Evolutionary conservation across 495 filamentous ascomycete species (phyloP), one percentile per base, ranked within the genome.

Genomic region (Pyronema domesticum): DNA sequence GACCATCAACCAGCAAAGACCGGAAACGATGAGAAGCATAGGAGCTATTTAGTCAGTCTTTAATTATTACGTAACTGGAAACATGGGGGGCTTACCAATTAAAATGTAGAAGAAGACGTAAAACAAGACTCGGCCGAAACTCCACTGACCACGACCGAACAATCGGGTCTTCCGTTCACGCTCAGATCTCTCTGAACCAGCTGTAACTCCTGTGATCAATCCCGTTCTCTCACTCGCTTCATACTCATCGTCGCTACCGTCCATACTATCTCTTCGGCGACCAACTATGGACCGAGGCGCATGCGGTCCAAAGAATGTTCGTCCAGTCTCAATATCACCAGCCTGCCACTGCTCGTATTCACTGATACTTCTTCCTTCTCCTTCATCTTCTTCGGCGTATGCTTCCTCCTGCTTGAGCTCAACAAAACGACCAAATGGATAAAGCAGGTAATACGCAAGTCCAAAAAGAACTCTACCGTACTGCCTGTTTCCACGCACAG

Each of bases 321-420:
- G 75, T 3, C 91, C 91, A 68, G 95, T 85, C 68, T 99, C 91
- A 37, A 99, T 71, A 65, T 99, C 91, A 37, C 91, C 91, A 60
- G 82, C 94, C 66, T 99, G 91, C 91, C 91, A 99, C 67, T 94
- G 89, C 67, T 96, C 91, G 68, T 99, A 99, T 69, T 99, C 91
- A 64, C 86, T 94, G 66, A 99, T 95, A 68, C 88, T 96, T 61
- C 91, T 78, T n/a, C 93, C 91, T 69, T 99, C 91, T n/a, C 89
- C 93, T 63, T 94, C 80, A 66, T 99, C 91, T 68, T 99, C 91
- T 59, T 96, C 86, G 18, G 86, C 76, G 66, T 99, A 99, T 35
- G 82, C 80, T 61, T 96, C 91, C 61, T 99, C 88, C 60, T 86
- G 85, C 60, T 93, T 81, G 23, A 99, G 75, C 48, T 86, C 83